Conservation (phyloP, 306 rosid genomes). For the Vigna mungo region DNA sequence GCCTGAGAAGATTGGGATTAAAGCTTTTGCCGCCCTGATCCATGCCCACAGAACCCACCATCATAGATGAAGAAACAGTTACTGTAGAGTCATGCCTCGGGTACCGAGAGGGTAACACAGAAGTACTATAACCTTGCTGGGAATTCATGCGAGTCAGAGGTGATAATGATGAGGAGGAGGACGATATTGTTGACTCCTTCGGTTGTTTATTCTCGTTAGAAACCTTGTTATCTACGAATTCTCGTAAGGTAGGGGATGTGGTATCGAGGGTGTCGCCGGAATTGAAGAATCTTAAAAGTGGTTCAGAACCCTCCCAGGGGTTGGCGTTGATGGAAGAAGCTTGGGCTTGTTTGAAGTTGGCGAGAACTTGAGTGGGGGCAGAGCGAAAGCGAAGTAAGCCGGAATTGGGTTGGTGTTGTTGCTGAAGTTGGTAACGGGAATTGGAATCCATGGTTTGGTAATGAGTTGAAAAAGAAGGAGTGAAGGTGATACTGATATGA, state of each 20-base stretch:
- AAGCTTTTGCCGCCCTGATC: conserved; percentile 44
- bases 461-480: neutral
- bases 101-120: conserved; percentile 66
- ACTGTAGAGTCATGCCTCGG: conserved; percentile 54
- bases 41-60: conserved; percentile 56
- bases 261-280: conserved; percentile 34
- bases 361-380: conserved; percentile 60
- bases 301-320: conserved; percentile 49
- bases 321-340: conserved; percentile 35
- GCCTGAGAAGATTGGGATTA: conserved; percentile 56
- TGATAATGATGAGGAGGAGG: neutral
- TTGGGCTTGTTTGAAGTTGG: conserved; percentile 46
- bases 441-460: conserved; percentile 65
- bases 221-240: conserved; percentile 47
- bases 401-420: conserved; percentile 56
- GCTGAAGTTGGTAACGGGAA: conserved; percentile 49
- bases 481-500: conserved; percentile 38
- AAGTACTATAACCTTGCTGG: conserved; percentile 47
- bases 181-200: conserved; percentile 2
- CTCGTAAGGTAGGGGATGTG: conserved; percentile 46
- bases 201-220: neutral
- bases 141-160: conserved; percentile 46
- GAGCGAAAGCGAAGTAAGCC: conserved; percentile 83
- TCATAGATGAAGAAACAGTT: conserved; percentile 46
- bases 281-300: conserved; percentile 55